These are phyloP conservation scores for Tetracladium setigerum DNA, from an alignment of 495 filamentous ascomycete genomes.

Conservation along the genomic window DNA sequence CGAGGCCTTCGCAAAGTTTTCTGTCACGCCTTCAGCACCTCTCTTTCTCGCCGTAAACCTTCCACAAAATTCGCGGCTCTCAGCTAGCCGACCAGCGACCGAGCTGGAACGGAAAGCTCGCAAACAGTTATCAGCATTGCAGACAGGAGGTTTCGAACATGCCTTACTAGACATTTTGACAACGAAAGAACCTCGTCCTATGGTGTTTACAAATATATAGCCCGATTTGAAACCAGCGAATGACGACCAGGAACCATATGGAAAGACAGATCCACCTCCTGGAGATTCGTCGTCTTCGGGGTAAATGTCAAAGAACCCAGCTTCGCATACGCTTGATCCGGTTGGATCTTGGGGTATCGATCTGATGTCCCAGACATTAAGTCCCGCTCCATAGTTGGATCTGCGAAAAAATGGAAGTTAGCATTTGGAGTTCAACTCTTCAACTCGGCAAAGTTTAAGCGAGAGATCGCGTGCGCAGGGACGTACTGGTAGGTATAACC, in stretches of 20 bases:
- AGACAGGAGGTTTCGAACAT: not conserved
- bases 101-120: constrained; percentile 1
- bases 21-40: no score
- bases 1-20: no score
- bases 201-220: constrained; percentile 50
- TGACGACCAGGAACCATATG: constrained; percentile 49
- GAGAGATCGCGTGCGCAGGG: no score
- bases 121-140: constrained; percentile 8
- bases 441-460: no score
- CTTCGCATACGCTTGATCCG: constrained; percentile 40
- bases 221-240: constrained; percentile 52
- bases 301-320: constrained; percentile 52
- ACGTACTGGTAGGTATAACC: constrained; percentile 40
- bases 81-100: no score
- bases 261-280: constrained; percentile 39
- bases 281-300: constrained; percentile 46
- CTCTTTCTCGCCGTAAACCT: no score
- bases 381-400: constrained; percentile 51
- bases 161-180: constrained; percentile 29
- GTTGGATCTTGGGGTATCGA: constrained; percentile 46
- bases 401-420: no score
- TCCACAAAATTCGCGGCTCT: no score
- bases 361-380: constrained; percentile 47
- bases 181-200: constrained; percentile 50
- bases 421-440: no score